Evolutionary conservation across 2,329 filamentous ascomycete genomes (phyloP), one percentile per base, ranked within the genome.

Genomic region (Exophiala dermatitidis): DNA sequence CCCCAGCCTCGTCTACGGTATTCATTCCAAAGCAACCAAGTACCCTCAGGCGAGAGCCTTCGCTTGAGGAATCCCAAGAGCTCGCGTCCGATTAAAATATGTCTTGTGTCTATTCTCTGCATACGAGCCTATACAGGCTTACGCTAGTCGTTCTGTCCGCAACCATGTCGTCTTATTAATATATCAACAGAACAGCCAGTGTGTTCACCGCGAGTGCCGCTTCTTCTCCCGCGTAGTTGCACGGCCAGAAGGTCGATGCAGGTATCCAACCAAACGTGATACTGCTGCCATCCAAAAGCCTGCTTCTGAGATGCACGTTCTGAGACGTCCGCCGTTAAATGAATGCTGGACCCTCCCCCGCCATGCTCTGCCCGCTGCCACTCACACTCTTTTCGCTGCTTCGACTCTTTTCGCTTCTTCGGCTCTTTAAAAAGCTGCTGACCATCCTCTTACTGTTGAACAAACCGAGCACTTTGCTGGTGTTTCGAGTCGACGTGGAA

Each of bases 371-470:
- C 19, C 40, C 56, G 37, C 52, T 46, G 40, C 41, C 50, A 46
- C 48, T 54, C 8, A 32, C 41, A 41, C 42, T 52, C 36, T 45
- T 50, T 12, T 19, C 19, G 19, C 19, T 19, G 19, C 47, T 40
- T 28, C 19, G 46, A 28, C 40, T 50, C 37, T 41, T 48, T n/a
- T 52, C 46, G 10, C 9, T 46, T 36, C 48, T 46, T 12, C 57
- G 57, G 31, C 59, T 64, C 47, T 54, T 62, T 47, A 63, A 50
- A 45, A 64, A 63, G 43, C 60, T 62, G 52, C 62, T 64, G 19
- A 64, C 62, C 59, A 64, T 62, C 7, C 62, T 52, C 41, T 60
- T 62, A 29, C 58, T 59, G 26, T 52, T 48, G 37, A 57, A 47
- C 30, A 57, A 31, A 2, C 55, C 48, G 12, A 48, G 34, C 31